Evolutionary conservation across 805 yeast genomes (phyloP).

Genomic region (Metschnikowia anglica): DNA sequence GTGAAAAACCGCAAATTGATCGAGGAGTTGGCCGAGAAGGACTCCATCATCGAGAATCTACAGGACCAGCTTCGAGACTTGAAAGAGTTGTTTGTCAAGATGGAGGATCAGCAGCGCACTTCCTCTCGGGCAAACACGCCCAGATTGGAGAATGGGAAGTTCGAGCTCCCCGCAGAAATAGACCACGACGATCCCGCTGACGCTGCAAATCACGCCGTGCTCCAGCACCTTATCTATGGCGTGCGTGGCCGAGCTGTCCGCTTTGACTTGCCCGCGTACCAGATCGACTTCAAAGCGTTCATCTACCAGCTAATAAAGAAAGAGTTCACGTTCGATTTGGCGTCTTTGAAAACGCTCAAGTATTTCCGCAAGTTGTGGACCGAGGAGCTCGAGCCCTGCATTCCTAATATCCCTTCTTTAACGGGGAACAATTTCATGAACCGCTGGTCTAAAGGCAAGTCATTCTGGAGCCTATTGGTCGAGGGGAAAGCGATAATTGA

Average conservation of each 20-base stretch:
- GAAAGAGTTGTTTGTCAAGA: conserved; percentile 55
- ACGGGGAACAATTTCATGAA: conserved; percentile 48
- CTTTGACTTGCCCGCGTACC: conserved; percentile 45
- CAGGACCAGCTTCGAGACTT: conserved; percentile 67
- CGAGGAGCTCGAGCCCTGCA: conserved; percentile 69
- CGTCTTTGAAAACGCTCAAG: conserved; percentile 48
- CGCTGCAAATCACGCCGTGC: conserved; percentile 7
- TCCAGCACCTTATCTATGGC: conserved; percentile 32
- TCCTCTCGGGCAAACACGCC: conserved; percentile 19
- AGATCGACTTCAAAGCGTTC: conserved; percentile 44
- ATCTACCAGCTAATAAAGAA: conserved; percentile 33
- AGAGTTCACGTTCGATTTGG: conserved; percentile 37
- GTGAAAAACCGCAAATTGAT: conserved; percentile 55
- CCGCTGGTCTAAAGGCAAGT: conserved; percentile 43
- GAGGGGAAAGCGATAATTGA: conserved; percentile 83
- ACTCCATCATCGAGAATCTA: conserved; percentile 60
- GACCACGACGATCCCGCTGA: conserved; percentile 3
- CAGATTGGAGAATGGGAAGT: conserved; percentile 6
- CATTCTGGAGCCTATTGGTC: conserved; percentile 62
- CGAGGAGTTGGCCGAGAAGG: conserved; percentile 63
- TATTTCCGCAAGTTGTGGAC: conserved; percentile 63
- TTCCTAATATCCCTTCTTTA: conserved; percentile 33
- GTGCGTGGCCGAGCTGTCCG: conserved; percentile 40
- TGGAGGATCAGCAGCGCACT: conserved; percentile 43
- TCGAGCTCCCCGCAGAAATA: neutral